These are phyloP conservation scores for Adansonia gregorii DNA, from an alignment of 441 rosid genomes.

Conservation along the genomic window DNA sequence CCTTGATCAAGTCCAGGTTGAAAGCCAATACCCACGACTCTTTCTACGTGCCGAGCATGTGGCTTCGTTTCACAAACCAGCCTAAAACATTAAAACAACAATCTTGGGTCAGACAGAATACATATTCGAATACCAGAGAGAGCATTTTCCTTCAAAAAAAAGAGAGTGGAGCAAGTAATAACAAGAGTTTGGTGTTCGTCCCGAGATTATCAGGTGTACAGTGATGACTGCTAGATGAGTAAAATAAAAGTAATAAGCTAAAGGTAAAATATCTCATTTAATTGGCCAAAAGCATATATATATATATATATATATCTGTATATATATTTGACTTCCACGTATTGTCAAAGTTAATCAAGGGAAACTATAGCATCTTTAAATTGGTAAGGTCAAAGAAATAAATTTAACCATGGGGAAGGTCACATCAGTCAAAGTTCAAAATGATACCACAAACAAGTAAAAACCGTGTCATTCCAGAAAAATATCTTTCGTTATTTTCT, in stretches of 20 bases:
- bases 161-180: neutral
- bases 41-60: slow-evolving; percentile 68
- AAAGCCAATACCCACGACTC: slow-evolving; percentile 90
- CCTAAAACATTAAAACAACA: slow-evolving; percentile 42
- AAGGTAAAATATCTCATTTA: neutral
- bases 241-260: neutral
- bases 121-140: neutral
- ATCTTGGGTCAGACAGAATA: neutral
- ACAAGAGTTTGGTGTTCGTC: neutral
- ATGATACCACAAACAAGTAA: neutral
- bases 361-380: neutral
- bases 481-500: neutral
- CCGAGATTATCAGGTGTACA: neutral
- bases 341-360: neutral
- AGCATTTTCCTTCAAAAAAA: neutral
- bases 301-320: too few species aligned
- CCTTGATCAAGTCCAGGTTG: slow-evolving; percentile 93
- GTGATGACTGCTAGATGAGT: neutral
- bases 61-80: slow-evolving; percentile 71
- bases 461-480: neutral
- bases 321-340: neutral
- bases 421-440: neutral
- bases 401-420: neutral
- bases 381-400: neutral
- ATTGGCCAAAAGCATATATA: too few species aligned